phyloP scores from a whole-genome alignment of 164 flowering plant genomes.

The Kalanchoe fedtschenkoi region DNA sequence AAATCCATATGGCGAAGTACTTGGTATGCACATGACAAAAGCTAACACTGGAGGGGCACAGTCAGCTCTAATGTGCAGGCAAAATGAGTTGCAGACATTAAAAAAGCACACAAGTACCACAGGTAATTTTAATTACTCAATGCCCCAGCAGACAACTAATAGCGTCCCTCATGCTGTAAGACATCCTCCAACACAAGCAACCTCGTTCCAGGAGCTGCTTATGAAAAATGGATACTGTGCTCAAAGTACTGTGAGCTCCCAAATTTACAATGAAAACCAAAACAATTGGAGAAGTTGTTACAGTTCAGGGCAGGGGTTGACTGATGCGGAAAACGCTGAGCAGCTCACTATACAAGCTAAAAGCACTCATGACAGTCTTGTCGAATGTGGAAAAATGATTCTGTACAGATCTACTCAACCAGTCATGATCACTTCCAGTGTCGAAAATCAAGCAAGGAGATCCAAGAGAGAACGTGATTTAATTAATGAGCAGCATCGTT shows the following conservation, averaged over 20 bases:
- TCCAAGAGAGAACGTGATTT: constrained; percentile 22
- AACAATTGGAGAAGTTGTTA: constrained; percentile 5
- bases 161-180: neutral
- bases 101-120: too few relatives aligned
- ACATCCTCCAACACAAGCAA: constrained; percentile 6
- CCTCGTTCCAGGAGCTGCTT: constrained; percentile 10
- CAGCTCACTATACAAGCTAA: constrained; percentile 11
- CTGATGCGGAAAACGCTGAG: constrained; percentile 13
- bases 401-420: constrained; percentile 15
- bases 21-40: too few relatives aligned
- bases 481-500: constrained; percentile 7
- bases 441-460: constrained; percentile 15
- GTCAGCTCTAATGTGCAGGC: too few relatives aligned
- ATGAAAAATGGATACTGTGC: constrained; percentile 5
- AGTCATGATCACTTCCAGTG: constrained; percentile 4
- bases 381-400: neutral
- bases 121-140: neutral
- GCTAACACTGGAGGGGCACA: too few relatives aligned
- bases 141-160: neutral
- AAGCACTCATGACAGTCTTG: constrained; percentile 5
- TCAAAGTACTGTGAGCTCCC: constrained; percentile 7
- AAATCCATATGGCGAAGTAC: too few relatives aligned
- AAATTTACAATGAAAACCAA: constrained; percentile 10
- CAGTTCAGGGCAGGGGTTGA: constrained; percentile 11
- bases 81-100: too few relatives aligned